A percentile compares a stretch with the other conserved stretches of the same genome.
Conservation (phyloP, 495 filamentous ascomycete genomes). For the Rhypophila decipiens region DNA sequence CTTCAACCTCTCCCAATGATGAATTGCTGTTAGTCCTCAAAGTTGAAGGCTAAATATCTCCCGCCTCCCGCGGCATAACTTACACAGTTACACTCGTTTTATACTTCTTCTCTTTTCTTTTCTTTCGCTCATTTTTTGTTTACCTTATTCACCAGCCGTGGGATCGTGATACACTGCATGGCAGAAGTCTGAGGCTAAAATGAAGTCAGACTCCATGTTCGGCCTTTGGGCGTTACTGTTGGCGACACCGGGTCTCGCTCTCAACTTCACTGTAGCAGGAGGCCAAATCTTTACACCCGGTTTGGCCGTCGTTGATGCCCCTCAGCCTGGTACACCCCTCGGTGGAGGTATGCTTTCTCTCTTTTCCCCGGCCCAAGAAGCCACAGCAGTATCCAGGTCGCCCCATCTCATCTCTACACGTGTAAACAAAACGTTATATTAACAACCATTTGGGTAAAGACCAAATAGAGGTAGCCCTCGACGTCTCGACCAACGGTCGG, state of each 20-base stretch:
- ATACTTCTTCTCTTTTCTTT: conserved; percentile 2
- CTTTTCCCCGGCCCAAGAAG: background rate
- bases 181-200: conserved; percentile 8
- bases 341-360: conserved; percentile 48
- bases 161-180: conserved; percentile 17
- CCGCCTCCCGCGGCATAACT: background rate
- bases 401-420: too few species aligned
- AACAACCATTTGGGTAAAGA: conserved; percentile 30
- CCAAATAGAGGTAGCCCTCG: conserved; percentile 57
- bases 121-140: conserved; percentile 1
- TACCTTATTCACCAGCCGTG: conserved; percentile 4
- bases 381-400: too few species aligned
- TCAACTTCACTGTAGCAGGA: conserved; percentile 46
- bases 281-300: conserved; percentile 62
- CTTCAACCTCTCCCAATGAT: conserved; percentile 11
- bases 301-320: conserved; percentile 55
- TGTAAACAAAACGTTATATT: too few species aligned
- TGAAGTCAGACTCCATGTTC: conserved; percentile 4
- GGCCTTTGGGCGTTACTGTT: conserved; percentile 7
- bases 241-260: conserved; percentile 18
- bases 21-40: background rate
- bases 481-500: conserved; percentile 58
- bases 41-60: conserved; percentile 19
- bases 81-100: background rate
- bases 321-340: conserved; percentile 60